Conservation (phyloP, 257 asterid species). For the Fraxinus americana region DNA sequence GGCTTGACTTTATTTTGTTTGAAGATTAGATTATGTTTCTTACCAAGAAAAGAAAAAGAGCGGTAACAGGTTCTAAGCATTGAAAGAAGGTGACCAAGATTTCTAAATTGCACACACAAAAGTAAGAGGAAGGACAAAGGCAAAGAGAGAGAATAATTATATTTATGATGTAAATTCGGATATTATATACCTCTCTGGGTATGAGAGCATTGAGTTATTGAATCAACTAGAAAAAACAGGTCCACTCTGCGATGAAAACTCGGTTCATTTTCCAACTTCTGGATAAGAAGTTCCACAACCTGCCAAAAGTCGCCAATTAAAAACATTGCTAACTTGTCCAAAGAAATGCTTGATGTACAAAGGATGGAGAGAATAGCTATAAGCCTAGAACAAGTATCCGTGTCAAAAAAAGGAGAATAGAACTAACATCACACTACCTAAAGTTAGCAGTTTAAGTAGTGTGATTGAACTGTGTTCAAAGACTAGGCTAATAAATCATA, state of each 20-base stretch:
- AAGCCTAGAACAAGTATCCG: background rate
- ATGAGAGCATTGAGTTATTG: conserved; percentile 96
- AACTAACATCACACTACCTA: background rate
- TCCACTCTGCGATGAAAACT: conserved; percentile 84
- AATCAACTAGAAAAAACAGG: conserved; percentile 89
- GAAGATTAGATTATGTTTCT: background rate
- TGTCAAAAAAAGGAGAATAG: background rate
- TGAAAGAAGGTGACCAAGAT: background rate
- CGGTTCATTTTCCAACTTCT: conserved; percentile 75
- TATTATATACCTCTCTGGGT: conserved; percentile 71
- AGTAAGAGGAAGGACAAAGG: background rate
- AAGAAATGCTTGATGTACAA: background rate
- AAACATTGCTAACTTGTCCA: background rate
- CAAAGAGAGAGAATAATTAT: background rate
- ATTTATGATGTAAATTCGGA: background rate
- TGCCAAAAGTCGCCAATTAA: conserved; percentile 28
- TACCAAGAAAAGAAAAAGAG: background rate
- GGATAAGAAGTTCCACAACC: conserved; percentile 94
- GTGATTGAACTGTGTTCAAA: background rate
- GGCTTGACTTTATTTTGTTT: background rate
- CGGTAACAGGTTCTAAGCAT: background rate
- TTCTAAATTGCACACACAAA: conserved; percentile 8
- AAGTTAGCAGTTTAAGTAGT: background rate
- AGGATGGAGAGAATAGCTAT: background rate
- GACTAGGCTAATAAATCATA: background rate